Percentiles rank a stretch among this genome's conserved stretches.
Conservation (phyloP, 306 rosid genomes). For the Psophocarpus tetragonolobus region DNA sequence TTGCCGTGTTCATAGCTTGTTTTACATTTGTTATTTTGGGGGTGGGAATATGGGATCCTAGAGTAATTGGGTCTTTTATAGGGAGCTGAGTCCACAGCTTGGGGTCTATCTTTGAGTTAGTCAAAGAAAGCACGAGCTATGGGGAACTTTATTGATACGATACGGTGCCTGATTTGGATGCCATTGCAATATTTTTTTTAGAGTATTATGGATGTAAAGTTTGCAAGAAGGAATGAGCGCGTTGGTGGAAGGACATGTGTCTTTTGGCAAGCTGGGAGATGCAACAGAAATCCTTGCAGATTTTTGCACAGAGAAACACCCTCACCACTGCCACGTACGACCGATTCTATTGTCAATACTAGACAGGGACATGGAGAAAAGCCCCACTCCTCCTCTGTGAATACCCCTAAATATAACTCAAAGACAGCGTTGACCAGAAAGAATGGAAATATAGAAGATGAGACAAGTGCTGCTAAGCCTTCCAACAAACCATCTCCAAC, state of each 20-base stretch:
- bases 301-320: constrained; percentile 5
- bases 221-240: neutral
- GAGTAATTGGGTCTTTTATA: neutral
- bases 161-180: neutral
- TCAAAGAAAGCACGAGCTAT: neutral
- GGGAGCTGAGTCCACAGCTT: neutral
- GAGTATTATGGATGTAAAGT: neutral
- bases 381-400: neutral
- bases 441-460: neutral
- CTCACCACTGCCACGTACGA: neutral
- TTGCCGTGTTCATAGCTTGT: neutral
- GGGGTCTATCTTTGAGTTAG: neutral
- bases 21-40: neutral
- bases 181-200: neutral
- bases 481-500: neutral
- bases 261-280: constrained; percentile 34
- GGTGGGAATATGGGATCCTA: neutral
- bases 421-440: neutral
- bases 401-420: neutral
- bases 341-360: neutral
- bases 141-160: neutral
- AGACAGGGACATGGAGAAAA: neutral
- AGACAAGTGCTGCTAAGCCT: neutral
- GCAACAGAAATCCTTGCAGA: constrained; percentile 37
- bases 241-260: neutral